Evolutionary conservation across 2,329 filamentous ascomycete genomes (phyloP).

Genomic region (Penicillium sp.): DNA sequence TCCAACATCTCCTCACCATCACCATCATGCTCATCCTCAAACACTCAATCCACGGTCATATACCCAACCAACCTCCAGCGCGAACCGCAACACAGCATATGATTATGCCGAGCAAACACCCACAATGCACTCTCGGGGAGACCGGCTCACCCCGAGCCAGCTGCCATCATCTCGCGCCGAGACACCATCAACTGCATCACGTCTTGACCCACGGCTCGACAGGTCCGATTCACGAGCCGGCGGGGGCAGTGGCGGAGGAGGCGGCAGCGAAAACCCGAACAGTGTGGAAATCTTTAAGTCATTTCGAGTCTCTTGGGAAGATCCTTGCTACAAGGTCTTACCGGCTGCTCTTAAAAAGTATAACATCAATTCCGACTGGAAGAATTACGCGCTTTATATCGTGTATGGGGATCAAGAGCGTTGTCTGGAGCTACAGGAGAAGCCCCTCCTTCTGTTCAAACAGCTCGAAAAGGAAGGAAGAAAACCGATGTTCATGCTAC

Average conservation of each 20-base stretch:
- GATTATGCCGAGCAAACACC: slow-evolving; percentile 42
- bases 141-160: slow-evolving; percentile 35
- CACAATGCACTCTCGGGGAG: slow-evolving; percentile 30
- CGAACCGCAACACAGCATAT: slow-evolving; percentile 31
- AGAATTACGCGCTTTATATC: slow-evolving; percentile 96
- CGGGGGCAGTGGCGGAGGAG: slow-evolving; percentile 17
- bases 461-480: slow-evolving; percentile 94
- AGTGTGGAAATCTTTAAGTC: slow-evolving; percentile 96
- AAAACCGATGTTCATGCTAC: slow-evolving; percentile 99
- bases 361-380: slow-evolving; percentile 96
- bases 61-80: slow-evolving; percentile 33
- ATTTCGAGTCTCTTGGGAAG: slow-evolving; percentile 96
- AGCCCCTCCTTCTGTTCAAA: slow-evolving; percentile 93
- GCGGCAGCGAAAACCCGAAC: slow-evolving; percentile 28
- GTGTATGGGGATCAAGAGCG: slow-evolving; percentile 98
- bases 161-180: slow-evolving; percentile 34
- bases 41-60: slow-evolving; percentile 48
- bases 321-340: slow-evolving; percentile 95
- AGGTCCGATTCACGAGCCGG: slow-evolving; percentile 31
- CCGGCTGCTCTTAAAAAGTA: slow-evolving; percentile 96
- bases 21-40: slow-evolving; percentile 39
- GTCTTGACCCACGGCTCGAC: slow-evolving; percentile 8
- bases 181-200: slow-evolving; percentile 28
- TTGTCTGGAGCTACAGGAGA: slow-evolving; percentile 86
- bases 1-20: slow-evolving; percentile 44